Percentiles rank a stretch among this genome's conserved stretches.
Evolutionary conservation across 306 rosid genomes (phyloP).

Genomic region (Lathyrus oleraceus): DNA sequence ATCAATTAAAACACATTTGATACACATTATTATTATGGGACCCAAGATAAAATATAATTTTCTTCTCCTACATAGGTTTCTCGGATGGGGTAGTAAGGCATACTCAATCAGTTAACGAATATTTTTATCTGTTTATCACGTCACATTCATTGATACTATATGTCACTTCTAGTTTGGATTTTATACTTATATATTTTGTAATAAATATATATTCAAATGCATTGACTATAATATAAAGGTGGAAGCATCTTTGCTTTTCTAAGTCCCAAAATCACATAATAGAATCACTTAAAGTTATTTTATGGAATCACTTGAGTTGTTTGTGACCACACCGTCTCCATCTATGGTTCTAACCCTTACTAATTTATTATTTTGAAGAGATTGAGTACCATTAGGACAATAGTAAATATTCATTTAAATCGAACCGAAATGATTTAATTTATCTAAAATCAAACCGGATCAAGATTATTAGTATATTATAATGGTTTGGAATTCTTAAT

Average conservation of each 20-base stretch:
- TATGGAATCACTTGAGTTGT: background rate
- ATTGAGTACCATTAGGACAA: background rate
- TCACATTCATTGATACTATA: background rate
- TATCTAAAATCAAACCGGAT: too few relatives aligned
- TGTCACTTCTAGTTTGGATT: background rate
- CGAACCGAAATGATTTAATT: too few relatives aligned
- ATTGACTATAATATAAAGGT: constrained; percentile 10
- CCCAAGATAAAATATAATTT: constrained; percentile 41
- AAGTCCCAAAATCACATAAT: constrained; percentile 34
- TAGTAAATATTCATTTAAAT: too few relatives aligned
- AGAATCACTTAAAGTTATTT: background rate
- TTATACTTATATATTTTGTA: background rate
- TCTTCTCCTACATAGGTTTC: constrained; percentile 42
- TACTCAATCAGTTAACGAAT: constrained; percentile 39
- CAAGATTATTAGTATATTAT: too few relatives aligned
- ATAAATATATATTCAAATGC: constrained; percentile 25
- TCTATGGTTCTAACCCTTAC: background rate
- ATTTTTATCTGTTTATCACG: constrained; percentile 8
- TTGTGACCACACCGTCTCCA: background rate
- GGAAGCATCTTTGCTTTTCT: constrained; percentile 42
- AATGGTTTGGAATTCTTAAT: too few relatives aligned
- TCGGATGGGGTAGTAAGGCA: constrained; percentile 46
- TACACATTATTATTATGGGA: constrained; percentile 44
- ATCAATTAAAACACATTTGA: background rate
- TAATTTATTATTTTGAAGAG: background rate